Evolutionary conservation across 345 rosid species (phyloP), one percentile per base, ranked within the genome.

Genomic region (Trapa bicornis): DNA sequence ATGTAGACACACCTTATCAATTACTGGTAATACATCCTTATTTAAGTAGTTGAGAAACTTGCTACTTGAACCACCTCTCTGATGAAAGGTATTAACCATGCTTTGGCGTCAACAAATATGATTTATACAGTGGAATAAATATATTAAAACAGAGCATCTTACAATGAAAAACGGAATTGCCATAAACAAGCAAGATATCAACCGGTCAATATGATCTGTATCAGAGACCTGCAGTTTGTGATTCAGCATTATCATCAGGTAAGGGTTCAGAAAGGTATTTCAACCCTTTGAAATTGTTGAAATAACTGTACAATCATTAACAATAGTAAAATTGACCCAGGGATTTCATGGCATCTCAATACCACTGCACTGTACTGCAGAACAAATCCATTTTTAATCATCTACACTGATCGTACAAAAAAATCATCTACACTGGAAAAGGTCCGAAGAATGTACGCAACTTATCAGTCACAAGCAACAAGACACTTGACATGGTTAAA

Each of bases 151-250:
- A 32, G 4, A 33, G 74, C 67, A 62, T 58, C 80, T 12, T 83
- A 95, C 99, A 87, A 91, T 74, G 45, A 95, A 95, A 83, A 91
- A 89, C 12, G 99, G 99, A 81, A 89, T 84, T 50, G 97, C 96
- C 86, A 86, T 82, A 78, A 83, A 84, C 76, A 95, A 82, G 77
- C 99, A 95, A 65, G 97, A 91, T 80, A 91, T 89, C 82, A 95
- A 81, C 68, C 99, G 84, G 81, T 91, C 86, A 72, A 95, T 91
- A 77, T 91, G 98, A 74, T 95, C 99, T 9, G 82, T 82, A 78
- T 95, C 98, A 10, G 83, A 77, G 78, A 89, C 98, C 99, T 95
- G 89, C 71, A 81, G 60, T 62, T 42, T 65, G 45, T 69, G 61
- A 64, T 9, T 48, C 47, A 47, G 48, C 47, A 61, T 36, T 47